phyloP scores from a whole-genome alignment of 805 yeast genomes.

The Barnettozyma wickerhamii region DNA sequence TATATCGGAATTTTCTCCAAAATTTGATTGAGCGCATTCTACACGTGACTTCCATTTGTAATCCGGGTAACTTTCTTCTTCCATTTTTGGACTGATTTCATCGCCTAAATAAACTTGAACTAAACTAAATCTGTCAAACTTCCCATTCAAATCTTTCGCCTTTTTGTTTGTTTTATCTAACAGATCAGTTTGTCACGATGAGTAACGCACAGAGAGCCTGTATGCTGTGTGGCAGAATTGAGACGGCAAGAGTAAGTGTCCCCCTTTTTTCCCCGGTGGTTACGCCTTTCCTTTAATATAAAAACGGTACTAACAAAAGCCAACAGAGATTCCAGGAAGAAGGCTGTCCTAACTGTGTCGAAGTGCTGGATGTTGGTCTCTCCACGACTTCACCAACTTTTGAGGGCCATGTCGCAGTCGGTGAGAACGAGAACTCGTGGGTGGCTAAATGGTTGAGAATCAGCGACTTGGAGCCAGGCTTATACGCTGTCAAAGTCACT shows the following conservation, averaged over 20 bases:
- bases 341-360: slow-evolving; percentile 97
- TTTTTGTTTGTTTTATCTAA: no score
- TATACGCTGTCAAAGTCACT: slow-evolving; percentile 89
- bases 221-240: slow-evolving; percentile 93
- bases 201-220: slow-evolving; percentile 49
- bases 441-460: slow-evolving; percentile 94
- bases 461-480: slow-evolving; percentile 81
- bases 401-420: slow-evolving; percentile 90
- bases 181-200: background rate
- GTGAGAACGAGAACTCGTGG: slow-evolving; percentile 86
- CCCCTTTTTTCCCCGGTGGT: no score
- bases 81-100: no score
- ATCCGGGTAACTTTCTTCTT: no score
- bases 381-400: slow-evolving; percentile 90
- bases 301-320: slow-evolving; percentile 1
- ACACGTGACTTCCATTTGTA: no score
- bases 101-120: no score
- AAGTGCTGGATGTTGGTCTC: slow-evolving; percentile 81
- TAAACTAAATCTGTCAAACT: no score
- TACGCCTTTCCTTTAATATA: no score
- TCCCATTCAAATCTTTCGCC: no score
- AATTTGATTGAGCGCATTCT: background rate
- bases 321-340: slow-evolving; percentile 60
- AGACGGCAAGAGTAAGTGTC: slow-evolving; percentile 63
- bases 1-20: slow-evolving; percentile 48